These are phyloP conservation scores for Cucumis hystrix DNA, from an alignment of 306 rosid genomes.

Conservation along the genomic window DNA sequence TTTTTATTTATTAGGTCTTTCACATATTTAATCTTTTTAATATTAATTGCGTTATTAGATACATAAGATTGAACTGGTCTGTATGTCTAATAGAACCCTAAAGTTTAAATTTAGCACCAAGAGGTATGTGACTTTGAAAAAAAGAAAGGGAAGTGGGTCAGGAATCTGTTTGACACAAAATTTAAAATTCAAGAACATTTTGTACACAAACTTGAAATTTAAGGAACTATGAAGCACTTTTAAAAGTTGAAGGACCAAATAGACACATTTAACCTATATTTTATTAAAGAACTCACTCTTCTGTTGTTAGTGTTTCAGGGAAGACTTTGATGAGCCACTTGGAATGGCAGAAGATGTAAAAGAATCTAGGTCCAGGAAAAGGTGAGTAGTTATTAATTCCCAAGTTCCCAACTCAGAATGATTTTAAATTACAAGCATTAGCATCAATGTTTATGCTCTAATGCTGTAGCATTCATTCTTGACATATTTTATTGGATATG, in stretches of 20 bases:
- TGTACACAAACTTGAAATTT: too few species aligned
- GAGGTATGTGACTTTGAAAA: too few species aligned
- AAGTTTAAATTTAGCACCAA: too few species aligned
- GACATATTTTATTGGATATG: background rate
- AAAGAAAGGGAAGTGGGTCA: too few species aligned
- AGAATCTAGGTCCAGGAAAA: conserved; percentile 49
- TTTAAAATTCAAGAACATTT: too few species aligned
- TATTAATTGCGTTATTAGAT: too few species aligned
- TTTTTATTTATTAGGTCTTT: too few species aligned
- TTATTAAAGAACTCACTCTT: background rate
- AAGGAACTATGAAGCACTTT: too few species aligned
- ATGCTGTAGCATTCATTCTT: background rate
- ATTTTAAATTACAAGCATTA: background rate
- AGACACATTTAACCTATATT: too few species aligned
- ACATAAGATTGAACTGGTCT: background rate
- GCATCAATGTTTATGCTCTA: background rate
- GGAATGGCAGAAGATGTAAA: conserved; percentile 20
- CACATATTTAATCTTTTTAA: too few species aligned
- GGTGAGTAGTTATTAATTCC: conserved; percentile 22
- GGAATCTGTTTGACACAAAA: too few species aligned
- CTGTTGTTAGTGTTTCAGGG: conserved; percentile 24
- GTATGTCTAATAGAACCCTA: too few species aligned
- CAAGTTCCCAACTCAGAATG: background rate
- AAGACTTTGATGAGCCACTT: conserved; percentile 33
- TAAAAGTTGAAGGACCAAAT: background rate